phyloP scores from a whole-genome alignment of 257 asterid genomes.

The Solanum dulcamara region DNA sequence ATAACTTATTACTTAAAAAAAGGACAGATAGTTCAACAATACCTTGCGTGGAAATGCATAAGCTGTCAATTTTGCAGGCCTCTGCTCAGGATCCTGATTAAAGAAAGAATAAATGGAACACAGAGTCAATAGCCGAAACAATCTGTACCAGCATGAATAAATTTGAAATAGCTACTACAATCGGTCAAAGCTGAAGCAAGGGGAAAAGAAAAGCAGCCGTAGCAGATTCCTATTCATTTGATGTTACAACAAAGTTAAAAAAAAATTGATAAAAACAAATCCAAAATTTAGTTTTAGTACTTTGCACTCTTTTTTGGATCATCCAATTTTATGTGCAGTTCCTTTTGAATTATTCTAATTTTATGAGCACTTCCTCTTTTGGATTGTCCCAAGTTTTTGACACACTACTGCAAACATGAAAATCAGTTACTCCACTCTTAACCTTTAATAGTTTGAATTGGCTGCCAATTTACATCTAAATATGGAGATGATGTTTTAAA shows the following conservation, averaged over 20 bases:
- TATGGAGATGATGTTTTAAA: neutral
- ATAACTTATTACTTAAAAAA: neutral
- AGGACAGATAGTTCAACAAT: neutral
- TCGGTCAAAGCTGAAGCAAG: neutral
- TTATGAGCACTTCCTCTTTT: neutral
- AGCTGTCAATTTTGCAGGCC: slow-evolving; percentile 35
- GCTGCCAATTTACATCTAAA: neutral
- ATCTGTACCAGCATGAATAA: neutral
- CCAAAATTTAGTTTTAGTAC: neutral
- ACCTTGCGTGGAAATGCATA: slow-evolving; percentile 68
- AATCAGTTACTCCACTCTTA: neutral
- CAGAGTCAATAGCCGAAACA: neutral
- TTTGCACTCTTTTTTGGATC: neutral
- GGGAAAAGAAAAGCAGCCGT: neutral
- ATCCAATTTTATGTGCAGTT: neutral
- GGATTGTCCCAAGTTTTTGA: neutral
- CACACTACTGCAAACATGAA: neutral
- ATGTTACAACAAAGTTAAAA: neutral
- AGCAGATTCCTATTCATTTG: neutral
- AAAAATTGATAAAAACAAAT: neutral
- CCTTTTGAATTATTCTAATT: neutral
- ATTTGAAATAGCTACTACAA: neutral
- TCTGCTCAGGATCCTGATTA: slow-evolving; percentile 24
- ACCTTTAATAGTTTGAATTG: neutral
- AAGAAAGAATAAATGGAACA: neutral